Conservation (phyloP, 1,284 basidiomycete species). For the Apiotrichum mycotoxinovorans region DNA sequence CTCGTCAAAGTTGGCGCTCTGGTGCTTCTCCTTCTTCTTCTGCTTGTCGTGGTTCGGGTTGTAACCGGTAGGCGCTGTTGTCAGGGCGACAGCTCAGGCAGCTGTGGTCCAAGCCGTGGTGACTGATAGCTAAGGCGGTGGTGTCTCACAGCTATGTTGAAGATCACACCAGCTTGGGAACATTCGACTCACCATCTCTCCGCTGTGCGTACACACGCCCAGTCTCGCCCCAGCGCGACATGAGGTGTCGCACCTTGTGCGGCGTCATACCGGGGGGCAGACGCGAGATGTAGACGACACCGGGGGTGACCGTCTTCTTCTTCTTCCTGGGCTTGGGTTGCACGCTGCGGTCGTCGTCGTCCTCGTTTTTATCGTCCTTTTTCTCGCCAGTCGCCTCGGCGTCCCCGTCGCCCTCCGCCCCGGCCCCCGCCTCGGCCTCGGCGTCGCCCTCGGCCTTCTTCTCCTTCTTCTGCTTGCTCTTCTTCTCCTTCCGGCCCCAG, state of each 20-base stretch:
- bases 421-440: not conserved
- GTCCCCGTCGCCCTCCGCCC: not conserved
- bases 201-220: conserved; percentile 83
- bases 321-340: conserved; percentile 23
- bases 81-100: conserved; percentile 1
- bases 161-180: no score
- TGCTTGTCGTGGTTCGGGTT: conserved; percentile 28
- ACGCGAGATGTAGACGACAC: conserved; percentile 90
- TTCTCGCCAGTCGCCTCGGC: not conserved
- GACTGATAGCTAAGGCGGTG: no score
- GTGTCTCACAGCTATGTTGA: no score
- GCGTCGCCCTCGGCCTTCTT: no score
- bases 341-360: not conserved
- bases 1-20: conserved; percentile 83
- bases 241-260: conserved; percentile 88
- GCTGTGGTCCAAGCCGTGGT: no score
- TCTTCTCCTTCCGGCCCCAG: not conserved
- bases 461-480: not conserved
- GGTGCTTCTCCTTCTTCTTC: conserved; percentile 58
- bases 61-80: conserved; percentile 35
- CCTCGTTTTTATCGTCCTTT: not conserved
- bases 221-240: conserved; percentile 77
- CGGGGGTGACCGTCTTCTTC: conserved; percentile 52
- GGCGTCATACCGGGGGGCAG: conserved; percentile 99
- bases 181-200: conserved; percentile 60